These are phyloP conservation scores for Trichophyton mentagrophytes DNA, from an alignment of 2,329 filamentous ascomycete species.

Conservation along the genomic window DNA sequence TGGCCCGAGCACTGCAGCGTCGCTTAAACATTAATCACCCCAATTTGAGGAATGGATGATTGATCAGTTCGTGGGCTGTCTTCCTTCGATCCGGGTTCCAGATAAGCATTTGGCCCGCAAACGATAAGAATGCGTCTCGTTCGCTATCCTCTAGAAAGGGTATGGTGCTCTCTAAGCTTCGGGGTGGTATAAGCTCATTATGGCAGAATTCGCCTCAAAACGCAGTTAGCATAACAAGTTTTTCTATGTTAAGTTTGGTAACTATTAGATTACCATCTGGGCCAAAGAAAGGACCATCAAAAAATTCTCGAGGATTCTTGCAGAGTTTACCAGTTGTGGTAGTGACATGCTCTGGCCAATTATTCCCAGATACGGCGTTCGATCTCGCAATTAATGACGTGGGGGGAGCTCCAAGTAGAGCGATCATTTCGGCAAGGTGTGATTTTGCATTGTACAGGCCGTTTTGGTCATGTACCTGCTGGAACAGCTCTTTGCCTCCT, in stretches of 20 bases:
- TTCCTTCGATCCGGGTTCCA: conserved; percentile 26
- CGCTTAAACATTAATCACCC: no score
- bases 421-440: conserved; percentile 19
- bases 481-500: background rate
- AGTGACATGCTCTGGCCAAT: conserved; percentile 26
- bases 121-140: conserved; percentile 22
- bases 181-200: conserved; percentile 16
- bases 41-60: conserved; percentile 24
- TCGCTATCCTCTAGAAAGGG: conserved; percentile 21
- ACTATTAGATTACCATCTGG: background rate
- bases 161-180: conserved; percentile 17
- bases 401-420: conserved; percentile 12
- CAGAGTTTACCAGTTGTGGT: conserved; percentile 12
- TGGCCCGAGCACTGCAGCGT: no score
- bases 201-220: conserved; percentile 11
- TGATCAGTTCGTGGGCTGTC: conserved; percentile 25
- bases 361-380: conserved; percentile 30
- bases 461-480: background rate
- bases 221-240: conserved; percentile 1
- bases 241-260: background rate
- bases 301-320: background rate
- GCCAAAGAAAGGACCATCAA: background rate
- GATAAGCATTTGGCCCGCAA: conserved; percentile 14
- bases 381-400: conserved; percentile 21
- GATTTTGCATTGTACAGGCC: conserved; percentile 11